phyloP scores from a whole-genome alignment of 176 grass and related monocot genomes.

The Carex littledalei region DNA sequence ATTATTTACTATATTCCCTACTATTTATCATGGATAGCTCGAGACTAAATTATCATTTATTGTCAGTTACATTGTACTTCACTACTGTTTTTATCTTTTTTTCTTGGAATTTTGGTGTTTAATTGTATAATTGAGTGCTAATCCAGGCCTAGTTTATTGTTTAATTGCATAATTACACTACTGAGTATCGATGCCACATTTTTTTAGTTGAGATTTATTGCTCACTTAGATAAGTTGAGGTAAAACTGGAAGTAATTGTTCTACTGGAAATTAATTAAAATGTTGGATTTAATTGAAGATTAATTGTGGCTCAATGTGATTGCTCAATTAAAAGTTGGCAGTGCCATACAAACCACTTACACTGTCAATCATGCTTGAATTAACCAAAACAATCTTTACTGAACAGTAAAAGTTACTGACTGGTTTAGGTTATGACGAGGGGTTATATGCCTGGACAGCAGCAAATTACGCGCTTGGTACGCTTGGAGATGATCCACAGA shows the following conservation, averaged over 20 bases:
- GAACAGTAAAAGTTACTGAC: constrained; percentile 4
- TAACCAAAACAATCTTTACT: background rate
- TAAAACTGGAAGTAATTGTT: background rate
- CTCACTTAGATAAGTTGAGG: background rate
- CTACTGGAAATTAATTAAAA: background rate
- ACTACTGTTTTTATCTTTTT: background rate
- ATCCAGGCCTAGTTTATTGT: background rate
- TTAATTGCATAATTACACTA: background rate
- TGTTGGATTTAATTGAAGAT: background rate
- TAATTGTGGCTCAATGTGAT: background rate
- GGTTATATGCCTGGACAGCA: constrained; percentile 85
- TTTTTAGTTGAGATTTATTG: background rate
- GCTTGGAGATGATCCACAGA: constrained; percentile 68
- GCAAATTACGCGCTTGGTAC: constrained; percentile 89
- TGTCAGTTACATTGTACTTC: background rate
- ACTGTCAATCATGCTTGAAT: background rate
- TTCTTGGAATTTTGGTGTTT: background rate
- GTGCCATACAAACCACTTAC: background rate
- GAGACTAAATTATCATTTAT: background rate
- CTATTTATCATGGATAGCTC: background rate
- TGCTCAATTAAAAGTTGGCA: background rate
- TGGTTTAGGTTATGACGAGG: constrained; percentile 73
- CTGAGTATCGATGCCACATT: background rate
- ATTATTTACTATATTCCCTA: background rate
- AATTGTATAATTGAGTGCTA: background rate